Evolutionary conservation across 179 eudicot species (phyloP), one percentile per base, ranked within the genome.

Genomic region (Spergularia azorica): DNA sequence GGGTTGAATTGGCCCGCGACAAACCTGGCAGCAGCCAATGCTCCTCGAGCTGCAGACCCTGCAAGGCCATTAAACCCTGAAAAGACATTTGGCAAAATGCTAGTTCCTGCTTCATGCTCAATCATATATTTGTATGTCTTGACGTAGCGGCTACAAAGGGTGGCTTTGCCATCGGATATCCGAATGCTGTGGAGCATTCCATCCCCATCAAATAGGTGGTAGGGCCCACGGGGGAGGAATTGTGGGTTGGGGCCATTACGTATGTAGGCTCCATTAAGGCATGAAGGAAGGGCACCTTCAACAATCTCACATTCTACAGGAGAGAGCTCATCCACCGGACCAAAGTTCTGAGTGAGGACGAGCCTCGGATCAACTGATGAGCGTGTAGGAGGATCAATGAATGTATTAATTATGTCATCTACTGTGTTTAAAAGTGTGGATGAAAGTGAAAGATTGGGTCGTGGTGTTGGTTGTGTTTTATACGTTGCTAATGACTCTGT

Each of bases 191-290:
- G 97, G 63, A 91, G 89, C 94, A 91, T 90, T 8, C 97, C 97
- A 43, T 91, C 97, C n/a, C 96, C 94, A 56, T 90, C 94, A 81
- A 91, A 91, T 26, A 88, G 83, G 72, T 91, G 94, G 86, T 88
- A 86, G 4, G 94, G 94, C 9, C 97, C 91, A 0, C 80, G 86
- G 7, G 97, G 94, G 61, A 87, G 77, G 81, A 83, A 87, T 63
- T 90, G 97, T 14, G 95, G 93, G 82, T 92, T 92, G 9, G 97
- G 92, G 51, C 97, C 97, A 67, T 90, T 92, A 10, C 97, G 88
- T 63, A 92, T 87, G 84, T 92, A 92, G 18, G 89, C 92, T 15
- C 91, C 97, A 73, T 91, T 77, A 1, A 92, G 91, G 76, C 86
- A 84, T 2, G 83, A 56, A 15, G 97, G 97, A 15, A 90, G 85